Evolutionary conservation across 2,329 filamentous ascomycete genomes (phyloP), one percentile per base, ranked within the genome.

Genomic region (Pseudocercospora pini-densiflorae): DNA sequence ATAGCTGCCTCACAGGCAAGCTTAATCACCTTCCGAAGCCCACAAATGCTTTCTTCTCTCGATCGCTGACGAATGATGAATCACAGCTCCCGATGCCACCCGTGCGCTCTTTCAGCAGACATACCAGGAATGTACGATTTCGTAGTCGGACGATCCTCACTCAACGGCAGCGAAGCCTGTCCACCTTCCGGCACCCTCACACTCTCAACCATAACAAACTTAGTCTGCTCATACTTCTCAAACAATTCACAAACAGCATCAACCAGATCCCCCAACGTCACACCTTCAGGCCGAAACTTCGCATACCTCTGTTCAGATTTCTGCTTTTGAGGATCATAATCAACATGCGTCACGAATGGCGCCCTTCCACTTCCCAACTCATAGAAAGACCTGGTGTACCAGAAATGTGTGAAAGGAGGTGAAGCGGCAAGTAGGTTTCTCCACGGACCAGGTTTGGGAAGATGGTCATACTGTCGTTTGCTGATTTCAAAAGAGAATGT

Each of bases 241-340:
- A 72, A 83, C 72, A 76, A 77, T 45, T 70, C 68, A 36, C 24
- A 57, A 4, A 68, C 59, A 36, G 69, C 70, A 68, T 72, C 70
- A 4, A 68, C 64, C 36, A 73, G 19, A 55, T 66, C 59, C 1
- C 71, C 69, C 21, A 73, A 40, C 43, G 66, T 72, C 21, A 72
- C 62, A 3, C 71, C 69, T 2, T 59, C 54, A 5, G 33, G 31
- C 55, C 65, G 53, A 40, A 47, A 51, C 5, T 36, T 10, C n/a
- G 40, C 12, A 59, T 60, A 71, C 62, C 19, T 62, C 65, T 72
- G 70, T 68, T 68, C 43, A 23, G 45, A 31, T 61, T 72, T 73
- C 59, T 66, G 55, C 19, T 62, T 10, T 51, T 47, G 49, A 14
- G 66, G 7, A 63, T 70, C 65, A 62, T 71, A 72, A 59, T 73